phyloP scores from a whole-genome alignment of 2,329 filamentous ascomycete genomes.

The Pseudogymnoascus sp. region DNA sequence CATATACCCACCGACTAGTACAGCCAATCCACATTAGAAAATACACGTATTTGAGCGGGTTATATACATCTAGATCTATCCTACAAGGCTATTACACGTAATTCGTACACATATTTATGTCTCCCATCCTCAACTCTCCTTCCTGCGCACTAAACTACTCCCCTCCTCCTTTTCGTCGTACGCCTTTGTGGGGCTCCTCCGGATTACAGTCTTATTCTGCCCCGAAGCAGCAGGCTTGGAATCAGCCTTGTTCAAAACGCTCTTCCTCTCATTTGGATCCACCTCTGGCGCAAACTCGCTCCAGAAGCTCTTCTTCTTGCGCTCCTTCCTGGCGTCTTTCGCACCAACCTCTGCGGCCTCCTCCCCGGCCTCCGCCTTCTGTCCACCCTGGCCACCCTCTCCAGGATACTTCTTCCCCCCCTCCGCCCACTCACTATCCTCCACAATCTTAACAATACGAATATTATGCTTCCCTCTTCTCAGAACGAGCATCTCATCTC shows the following conservation, averaged over 20 bases:
- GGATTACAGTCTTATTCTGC: neutral
- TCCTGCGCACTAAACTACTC: conserved; percentile 1
- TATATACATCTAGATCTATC: conserved; percentile 7
- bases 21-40: neutral
- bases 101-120: conserved; percentile 1
- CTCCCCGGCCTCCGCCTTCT: neutral
- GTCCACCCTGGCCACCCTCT: conserved; percentile 1
- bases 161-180: neutral
- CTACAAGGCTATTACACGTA: conserved; percentile 1
- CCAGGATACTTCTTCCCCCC: conserved; percentile 46
- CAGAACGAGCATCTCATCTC: conserved; percentile 46
- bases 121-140: neutral
- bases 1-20: neutral
- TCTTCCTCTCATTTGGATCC: conserved; percentile 9
- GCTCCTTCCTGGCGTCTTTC: neutral
- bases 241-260: neutral
- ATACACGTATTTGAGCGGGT: neutral
- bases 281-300: conserved; percentile 6
- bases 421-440: conserved; percentile 44
- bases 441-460: conserved; percentile 51
- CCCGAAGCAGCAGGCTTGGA: neutral
- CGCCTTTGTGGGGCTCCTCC: neutral
- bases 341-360: neutral
- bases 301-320: conserved; percentile 10
- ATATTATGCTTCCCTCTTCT: conserved; percentile 57